Evolutionary conservation across 2,329 filamentous ascomycete species (phyloP).

Genomic region (Exophiala spinifera): DNA sequence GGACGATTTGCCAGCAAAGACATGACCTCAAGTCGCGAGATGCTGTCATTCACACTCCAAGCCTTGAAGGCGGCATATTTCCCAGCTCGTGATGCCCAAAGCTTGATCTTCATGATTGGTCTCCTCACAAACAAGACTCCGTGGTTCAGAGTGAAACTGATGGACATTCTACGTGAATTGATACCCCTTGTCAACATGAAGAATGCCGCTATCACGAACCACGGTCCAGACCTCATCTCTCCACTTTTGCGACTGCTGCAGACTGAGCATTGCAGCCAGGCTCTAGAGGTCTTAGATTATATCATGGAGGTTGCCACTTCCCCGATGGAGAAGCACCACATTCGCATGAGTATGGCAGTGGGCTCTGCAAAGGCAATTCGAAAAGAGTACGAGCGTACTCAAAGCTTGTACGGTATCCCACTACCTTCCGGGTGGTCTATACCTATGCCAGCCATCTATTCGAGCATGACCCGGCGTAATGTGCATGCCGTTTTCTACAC

Average conservation of each 20-base stretch:
- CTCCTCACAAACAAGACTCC: constrained; percentile 81
- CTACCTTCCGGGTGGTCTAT: constrained; percentile 96
- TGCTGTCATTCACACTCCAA: constrained; percentile 69
- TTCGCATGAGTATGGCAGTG: constrained; percentile 97
- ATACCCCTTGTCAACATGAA: constrained; percentile 92
- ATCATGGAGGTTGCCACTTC: constrained; percentile 93
- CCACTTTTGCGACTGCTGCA: constrained; percentile 84
- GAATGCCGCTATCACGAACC: constrained; percentile 80
- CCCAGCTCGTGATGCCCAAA: constrained; percentile 75
- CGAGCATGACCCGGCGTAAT: constrained; percentile 79
- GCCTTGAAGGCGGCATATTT: constrained; percentile 77
- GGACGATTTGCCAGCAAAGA: constrained; percentile 52
- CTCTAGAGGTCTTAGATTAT: constrained; percentile 84
- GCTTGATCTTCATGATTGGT: constrained; percentile 85
- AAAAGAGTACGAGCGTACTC: constrained; percentile 91
- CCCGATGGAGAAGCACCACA: constrained; percentile 87
- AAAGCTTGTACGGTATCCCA: constrained; percentile 93
- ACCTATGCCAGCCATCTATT: constrained; percentile 85
- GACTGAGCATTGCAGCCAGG: constrained; percentile 90
- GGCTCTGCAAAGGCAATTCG: constrained; percentile 79
- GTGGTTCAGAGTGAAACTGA: constrained; percentile 90
- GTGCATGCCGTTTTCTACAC: constrained; percentile 97
- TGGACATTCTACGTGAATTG: constrained; percentile 80
- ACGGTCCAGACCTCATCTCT: constrained; percentile 92
- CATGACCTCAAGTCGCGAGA: constrained; percentile 68